Evolutionary conservation across 139 green algal genomes (phyloP).

Genomic region (Chlorella sp.): DNA sequence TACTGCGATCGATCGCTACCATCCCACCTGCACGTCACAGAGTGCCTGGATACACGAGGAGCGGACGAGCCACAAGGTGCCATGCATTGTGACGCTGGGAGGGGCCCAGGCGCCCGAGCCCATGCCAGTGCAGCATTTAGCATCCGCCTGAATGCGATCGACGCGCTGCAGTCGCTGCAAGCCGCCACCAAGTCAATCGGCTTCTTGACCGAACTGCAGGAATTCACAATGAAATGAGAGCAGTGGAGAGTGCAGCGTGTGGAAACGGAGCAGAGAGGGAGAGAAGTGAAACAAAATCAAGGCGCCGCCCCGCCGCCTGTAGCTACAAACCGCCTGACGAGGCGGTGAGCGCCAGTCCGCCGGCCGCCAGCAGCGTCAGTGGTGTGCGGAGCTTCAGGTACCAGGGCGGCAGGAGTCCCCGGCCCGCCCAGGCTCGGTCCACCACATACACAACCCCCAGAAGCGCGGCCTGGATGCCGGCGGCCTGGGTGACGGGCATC

Average conservation of each 20-base stretch:
- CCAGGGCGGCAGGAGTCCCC: conserved; percentile 43
- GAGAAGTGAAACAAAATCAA: neutral
- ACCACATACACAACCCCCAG: conserved; percentile 49
- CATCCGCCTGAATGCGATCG: too few species aligned
- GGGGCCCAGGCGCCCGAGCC: too few species aligned
- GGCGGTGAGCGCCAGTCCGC: conserved; percentile 40
- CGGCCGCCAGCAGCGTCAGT: conserved; percentile 44
- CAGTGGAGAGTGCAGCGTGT: neutral
- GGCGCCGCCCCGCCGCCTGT: too few species aligned
- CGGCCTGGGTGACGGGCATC: conserved; percentile 44
- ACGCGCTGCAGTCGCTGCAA: too few species aligned
- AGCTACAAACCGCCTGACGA: neutral
- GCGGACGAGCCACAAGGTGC: too few species aligned
- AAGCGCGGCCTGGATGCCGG: conserved; percentile 30
- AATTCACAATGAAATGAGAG: neutral
- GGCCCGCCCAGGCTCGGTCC: conserved; percentile 30
- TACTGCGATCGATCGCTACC: too few species aligned
- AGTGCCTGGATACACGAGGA: too few species aligned
- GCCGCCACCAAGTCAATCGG: too few species aligned
- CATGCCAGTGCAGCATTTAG: too few species aligned
- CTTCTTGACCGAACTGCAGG: neutral
- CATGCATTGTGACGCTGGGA: too few species aligned
- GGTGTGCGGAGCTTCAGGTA: conserved; percentile 55
- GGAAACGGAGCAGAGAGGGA: neutral
- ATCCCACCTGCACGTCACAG: too few species aligned